Percentiles rank a stretch among this genome's conserved stretches.
Evolutionary conservation across 306 rosid species (phyloP).

Genomic region (Aeschynomene evenia): DNA sequence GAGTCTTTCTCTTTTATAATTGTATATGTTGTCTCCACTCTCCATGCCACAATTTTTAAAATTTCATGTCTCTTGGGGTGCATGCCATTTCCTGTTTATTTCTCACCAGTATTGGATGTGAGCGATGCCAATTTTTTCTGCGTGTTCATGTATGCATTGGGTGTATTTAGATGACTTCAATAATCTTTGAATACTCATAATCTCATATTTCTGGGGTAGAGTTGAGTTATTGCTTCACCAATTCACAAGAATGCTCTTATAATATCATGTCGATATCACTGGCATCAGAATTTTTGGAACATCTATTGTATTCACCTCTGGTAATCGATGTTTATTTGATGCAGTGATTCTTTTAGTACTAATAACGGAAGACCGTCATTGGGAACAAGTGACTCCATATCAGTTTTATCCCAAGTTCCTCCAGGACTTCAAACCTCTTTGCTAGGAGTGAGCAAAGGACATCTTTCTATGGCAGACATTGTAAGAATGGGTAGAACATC

Average conservation of each 20-base stretch:
- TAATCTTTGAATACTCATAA: background rate
- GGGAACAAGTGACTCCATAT: conserved; percentile 36
- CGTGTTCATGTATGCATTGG: background rate
- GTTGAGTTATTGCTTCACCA: conserved; percentile 11
- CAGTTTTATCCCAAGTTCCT: conserved; percentile 38
- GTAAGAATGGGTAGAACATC: conserved; percentile 54
- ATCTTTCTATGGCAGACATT: conserved; percentile 69
- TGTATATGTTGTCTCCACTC: background rate
- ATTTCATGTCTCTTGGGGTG: no score
- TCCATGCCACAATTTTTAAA: background rate
- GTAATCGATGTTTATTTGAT: conserved; percentile 29
- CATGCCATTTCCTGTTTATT: background rate
- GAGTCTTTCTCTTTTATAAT: background rate
- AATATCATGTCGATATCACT: conserved; percentile 12
- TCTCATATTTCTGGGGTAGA: conserved; percentile 2
- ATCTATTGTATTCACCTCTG: conserved; percentile 1
- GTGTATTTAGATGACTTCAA: conserved; percentile 1
- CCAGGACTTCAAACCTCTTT: conserved; percentile 35
- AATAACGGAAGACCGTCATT: conserved; percentile 43
- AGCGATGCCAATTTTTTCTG: background rate
- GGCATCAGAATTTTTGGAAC: conserved; percentile 12
- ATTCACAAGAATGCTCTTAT: background rate
- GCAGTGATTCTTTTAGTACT: conserved; percentile 54
- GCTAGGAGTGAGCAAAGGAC: conserved; percentile 39
- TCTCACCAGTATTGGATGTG: conserved; percentile 7